phyloP scores from a whole-genome alignment of 1,284 basidiomycete genomes.

The Microbotryum saponariae region DNA sequence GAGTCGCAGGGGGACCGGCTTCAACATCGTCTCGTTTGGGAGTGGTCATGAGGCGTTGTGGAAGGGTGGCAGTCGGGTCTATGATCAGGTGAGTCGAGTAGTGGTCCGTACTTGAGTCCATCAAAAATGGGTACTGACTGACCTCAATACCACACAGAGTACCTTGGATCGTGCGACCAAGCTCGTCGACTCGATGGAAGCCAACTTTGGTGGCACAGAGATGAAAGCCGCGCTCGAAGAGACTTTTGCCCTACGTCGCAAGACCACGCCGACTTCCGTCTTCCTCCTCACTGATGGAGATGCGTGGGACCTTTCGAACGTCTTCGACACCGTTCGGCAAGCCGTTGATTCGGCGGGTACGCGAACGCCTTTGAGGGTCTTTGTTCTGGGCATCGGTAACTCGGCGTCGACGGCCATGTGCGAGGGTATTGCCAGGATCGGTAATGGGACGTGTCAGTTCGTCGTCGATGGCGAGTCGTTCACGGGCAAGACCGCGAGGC shows the following conservation, averaged over 20 bases:
- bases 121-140: background rate
- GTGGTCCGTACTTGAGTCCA: too few species aligned
- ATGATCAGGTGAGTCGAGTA: constrained; percentile 14
- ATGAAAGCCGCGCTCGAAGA: constrained; percentile 27
- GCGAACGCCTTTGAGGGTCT: constrained; percentile 26
- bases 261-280: constrained; percentile 28
- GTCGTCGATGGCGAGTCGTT: constrained; percentile 19
- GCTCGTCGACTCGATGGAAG: constrained; percentile 25
- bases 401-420: constrained; percentile 19
- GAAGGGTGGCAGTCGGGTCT: constrained; percentile 6
- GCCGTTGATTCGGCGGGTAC: background rate
- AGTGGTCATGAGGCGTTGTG: constrained; percentile 4
- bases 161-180: constrained; percentile 26
- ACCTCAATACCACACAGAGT: background rate
- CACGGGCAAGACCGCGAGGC: constrained; percentile 15
- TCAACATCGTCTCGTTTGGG: constrained; percentile 37
- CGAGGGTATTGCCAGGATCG: constrained; percentile 20
- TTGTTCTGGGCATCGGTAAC: constrained; percentile 34
- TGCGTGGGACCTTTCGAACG: constrained; percentile 29
- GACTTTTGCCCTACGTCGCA: constrained; percentile 24
- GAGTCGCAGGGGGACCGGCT: constrained; percentile 13
- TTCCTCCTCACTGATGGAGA: constrained; percentile 37
- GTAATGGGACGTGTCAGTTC: constrained; percentile 12
- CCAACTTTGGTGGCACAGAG: constrained; percentile 35
- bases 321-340: constrained; percentile 12